Percentiles rank a stretch among this genome's conserved stretches.
phyloP scores from a whole-genome alignment of 2,329 filamentous ascomycete genomes.

The Monosporascus sp. region DNA sequence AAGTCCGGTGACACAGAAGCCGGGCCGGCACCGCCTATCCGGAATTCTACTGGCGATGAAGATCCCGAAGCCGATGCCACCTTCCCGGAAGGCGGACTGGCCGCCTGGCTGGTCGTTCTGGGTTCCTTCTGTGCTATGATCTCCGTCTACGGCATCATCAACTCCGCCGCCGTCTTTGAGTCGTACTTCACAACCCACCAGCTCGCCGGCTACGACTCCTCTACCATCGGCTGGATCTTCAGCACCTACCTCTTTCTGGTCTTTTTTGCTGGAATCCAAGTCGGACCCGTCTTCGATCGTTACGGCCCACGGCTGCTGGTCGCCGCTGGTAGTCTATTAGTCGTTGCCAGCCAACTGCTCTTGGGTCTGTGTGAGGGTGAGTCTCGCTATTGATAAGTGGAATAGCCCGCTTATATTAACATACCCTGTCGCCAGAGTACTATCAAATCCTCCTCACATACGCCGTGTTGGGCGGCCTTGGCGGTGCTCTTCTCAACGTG shows the following conservation, averaged over 20 bases:
- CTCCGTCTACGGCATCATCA: conserved; percentile 67
- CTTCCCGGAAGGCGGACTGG: conserved; percentile 70
- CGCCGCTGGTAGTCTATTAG: conserved; percentile 54
- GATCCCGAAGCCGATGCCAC: conserved; percentile 4
- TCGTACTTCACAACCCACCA: conserved; percentile 71
- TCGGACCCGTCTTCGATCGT: conserved; percentile 76
- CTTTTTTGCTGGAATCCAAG: conserved; percentile 77
- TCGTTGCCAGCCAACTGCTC: conserved; percentile 58
- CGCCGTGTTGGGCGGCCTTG: conserved; percentile 66
- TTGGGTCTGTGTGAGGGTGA: conserved; percentile 61
- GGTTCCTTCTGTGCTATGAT: conserved; percentile 69
- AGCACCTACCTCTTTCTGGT: conserved; percentile 74
- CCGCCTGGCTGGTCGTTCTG: conserved; percentile 73
- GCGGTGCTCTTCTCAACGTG: conserved; percentile 71
- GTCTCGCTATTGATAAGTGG: conserved; percentile 2
- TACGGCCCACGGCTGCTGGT: conserved; percentile 67
- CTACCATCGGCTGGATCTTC: conserved; percentile 81
- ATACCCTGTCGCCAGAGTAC: conserved; percentile 42
- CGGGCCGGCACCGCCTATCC: background rate
- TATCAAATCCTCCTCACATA: conserved; percentile 80
- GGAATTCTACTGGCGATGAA: background rate
- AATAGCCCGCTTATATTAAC: background rate
- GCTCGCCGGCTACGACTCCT: conserved; percentile 59
- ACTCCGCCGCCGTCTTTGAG: conserved; percentile 71
- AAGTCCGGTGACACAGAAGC: conserved; percentile 4